Base-by-base conservation (phyloP, 176 grass and related monocot genomes). In the Urochloa ruziziensis region DNA sequence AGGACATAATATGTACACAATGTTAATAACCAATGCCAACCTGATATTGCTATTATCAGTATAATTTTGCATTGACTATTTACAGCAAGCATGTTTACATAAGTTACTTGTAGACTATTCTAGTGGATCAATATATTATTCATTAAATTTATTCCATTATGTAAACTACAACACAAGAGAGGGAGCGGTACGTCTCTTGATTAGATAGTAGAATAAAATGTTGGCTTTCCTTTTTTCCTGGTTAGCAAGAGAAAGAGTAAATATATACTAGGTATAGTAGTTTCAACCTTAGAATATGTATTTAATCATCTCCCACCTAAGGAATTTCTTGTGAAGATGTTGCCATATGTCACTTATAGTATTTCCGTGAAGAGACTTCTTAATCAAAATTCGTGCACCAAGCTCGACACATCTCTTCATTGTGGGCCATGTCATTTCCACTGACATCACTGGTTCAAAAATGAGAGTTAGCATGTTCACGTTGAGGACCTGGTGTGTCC, bases 361-460 rank as follows among this genome's bases (percentile, higher is more conserved):
- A 49, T 35, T 58, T 33, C 17, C 24, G 24, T 77, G 71, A 29
- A 82, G 24, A 6, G 86, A 79, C 25, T 87, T 82, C 39, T 76
- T 77, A 23, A 82, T 29, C 70, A 87, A 82, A 67, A 77, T 70
- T 9, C 37, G 40, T 48, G 79, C 79, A 16, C 85, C 85, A 59
- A 87, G 71, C 29, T 87, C 27, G 1, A 36, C 34, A 62, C 62
- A 36, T 27, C 2, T 87, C 37, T 61, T 75, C 28, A 82, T 77
- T n/a, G 10, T 27, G 15, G 23, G 2, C 43, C 43, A 74, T 64
- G 81, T 64, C 0, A 33, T 49, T n/a, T 83, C 57, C 9, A 2
- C 12, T 62, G 81, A 49, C 58, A 83, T 83, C 81, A 83, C 81
- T 83, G 14, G 13, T 83, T 28, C 0, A 73, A 33, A 35, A 63